These are phyloP conservation scores for Magnusiomyces magnusii DNA, from an alignment of 1,139 yeast genomes.

Conservation along the genomic window DNA sequence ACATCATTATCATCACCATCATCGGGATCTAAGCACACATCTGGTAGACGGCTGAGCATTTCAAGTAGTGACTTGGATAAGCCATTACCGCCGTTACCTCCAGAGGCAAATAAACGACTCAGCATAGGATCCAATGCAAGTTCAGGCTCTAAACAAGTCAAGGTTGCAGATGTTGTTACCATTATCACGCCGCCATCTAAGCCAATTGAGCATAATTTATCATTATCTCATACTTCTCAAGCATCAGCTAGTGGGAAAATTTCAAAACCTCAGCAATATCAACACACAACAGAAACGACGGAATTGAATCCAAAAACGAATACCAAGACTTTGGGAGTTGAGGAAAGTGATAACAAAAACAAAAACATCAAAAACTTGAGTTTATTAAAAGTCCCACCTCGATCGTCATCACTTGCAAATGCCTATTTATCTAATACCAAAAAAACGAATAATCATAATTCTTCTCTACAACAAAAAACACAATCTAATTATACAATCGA, in stretches of 20 bases:
- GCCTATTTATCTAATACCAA: neutral
- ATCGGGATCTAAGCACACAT: neutral
- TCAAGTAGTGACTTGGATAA: neutral
- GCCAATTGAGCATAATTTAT: neutral
- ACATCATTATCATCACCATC: too few species aligned
- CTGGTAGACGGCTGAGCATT: neutral
- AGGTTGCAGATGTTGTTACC: neutral
- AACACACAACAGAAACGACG: neutral
- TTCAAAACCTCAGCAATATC: neutral
- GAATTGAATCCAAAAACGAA: too few species aligned
- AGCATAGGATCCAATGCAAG: neutral
- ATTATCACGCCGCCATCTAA: neutral
- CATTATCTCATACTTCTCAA: neutral
- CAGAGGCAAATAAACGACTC: neutral
- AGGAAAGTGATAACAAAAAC: too few species aligned
- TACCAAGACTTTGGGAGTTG: too few species aligned
- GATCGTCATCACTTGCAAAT: neutral
- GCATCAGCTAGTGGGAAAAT: neutral
- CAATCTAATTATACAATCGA: too few species aligned
- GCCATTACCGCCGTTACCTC: conserved; percentile 6
- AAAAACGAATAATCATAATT: too few species aligned
- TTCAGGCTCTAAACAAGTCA: neutral
- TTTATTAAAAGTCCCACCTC: neutral
- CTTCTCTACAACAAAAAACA: too few species aligned
- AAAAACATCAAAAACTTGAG: neutral